Conservation (phyloP, 805 yeast species). For the Clavispora phyllophila region DNA sequence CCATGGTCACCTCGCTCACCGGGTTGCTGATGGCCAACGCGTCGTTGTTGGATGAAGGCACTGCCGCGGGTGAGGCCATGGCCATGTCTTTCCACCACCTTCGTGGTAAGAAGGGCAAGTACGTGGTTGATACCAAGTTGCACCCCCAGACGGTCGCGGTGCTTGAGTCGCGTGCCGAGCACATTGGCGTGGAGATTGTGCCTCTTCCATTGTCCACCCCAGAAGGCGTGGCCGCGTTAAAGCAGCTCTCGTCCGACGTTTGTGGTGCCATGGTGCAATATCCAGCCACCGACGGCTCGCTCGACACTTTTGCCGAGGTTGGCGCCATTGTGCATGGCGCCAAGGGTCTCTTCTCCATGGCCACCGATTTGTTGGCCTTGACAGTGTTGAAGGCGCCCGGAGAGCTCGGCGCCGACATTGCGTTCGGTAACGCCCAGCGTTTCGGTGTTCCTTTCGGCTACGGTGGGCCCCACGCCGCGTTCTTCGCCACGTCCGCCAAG, state of each 20-base stretch:
- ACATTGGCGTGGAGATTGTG: slow-evolving; percentile 61
- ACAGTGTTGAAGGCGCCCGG: slow-evolving; percentile 82
- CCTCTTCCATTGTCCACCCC: slow-evolving; percentile 49
- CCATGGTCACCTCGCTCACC: slow-evolving; percentile 84
- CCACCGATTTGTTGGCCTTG: slow-evolving; percentile 89
- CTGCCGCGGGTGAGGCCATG: slow-evolving; percentile 98
- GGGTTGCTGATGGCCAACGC: slow-evolving; percentile 95
- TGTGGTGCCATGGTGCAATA: slow-evolving; percentile 89
- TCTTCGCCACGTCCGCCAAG: slow-evolving; percentile 79
- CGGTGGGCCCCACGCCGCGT: slow-evolving; percentile 99
- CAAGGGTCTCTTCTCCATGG: slow-evolving; percentile 76
- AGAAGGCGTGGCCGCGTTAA: slow-evolving; percentile 24
- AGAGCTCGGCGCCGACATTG: slow-evolving; percentile 86
- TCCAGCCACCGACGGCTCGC: slow-evolving; percentile 79
- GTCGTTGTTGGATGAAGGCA: slow-evolving; percentile 90
- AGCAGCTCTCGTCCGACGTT: slow-evolving; percentile 29
- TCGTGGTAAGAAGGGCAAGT: slow-evolving; percentile 63
- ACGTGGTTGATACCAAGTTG: slow-evolving; percentile 67
- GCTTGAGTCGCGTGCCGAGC: slow-evolving; percentile 69
- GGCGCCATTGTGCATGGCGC: slow-evolving; percentile 58
- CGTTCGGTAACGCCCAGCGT: slow-evolving; percentile 87
- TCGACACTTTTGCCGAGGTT: slow-evolving; percentile 45
- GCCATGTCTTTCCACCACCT: slow-evolving; percentile 65
- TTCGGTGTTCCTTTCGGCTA: slow-evolving; percentile 97
- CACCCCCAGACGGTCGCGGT: slow-evolving; percentile 88